phyloP scores from a whole-genome alignment of 202 grass and related monocot species.

The Digitaria exilis region DNA sequence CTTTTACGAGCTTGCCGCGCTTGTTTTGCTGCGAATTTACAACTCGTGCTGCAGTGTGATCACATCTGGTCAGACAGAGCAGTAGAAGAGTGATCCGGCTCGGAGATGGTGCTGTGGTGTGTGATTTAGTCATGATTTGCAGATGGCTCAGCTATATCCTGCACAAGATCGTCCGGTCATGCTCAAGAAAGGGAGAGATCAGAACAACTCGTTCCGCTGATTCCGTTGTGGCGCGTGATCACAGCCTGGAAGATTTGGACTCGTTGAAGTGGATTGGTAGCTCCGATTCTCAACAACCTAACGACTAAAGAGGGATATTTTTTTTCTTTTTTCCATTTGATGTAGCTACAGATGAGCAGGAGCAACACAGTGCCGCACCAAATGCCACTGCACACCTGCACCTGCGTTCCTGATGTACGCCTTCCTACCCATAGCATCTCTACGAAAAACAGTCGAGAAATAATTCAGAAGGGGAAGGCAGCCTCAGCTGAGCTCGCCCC shows the following conservation, averaged over 20 bases:
- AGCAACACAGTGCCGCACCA: slow-evolving; percentile 26
- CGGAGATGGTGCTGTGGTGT: neutral
- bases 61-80: neutral
- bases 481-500: neutral
- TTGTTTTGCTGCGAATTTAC: slow-evolving; percentile 17
- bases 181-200: slow-evolving; percentile 37
- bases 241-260: slow-evolving; percentile 66
- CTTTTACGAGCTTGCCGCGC: slow-evolving; percentile 14
- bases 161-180: slow-evolving; percentile 19
- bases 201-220: slow-evolving; percentile 42
- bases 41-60: neutral
- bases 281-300: slow-evolving; percentile 22
- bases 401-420: slow-evolving; percentile 29
- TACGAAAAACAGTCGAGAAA: slow-evolving; percentile 2
- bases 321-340: neutral
- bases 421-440: slow-evolving; percentile 27
- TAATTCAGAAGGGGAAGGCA: neutral
- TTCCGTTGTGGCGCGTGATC: slow-evolving; percentile 51
- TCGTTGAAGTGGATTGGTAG: slow-evolving; percentile 23
- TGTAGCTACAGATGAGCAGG: slow-evolving; percentile 37
- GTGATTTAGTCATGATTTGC: slow-evolving; percentile 30
- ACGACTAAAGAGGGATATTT: neutral
- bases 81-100: neutral
- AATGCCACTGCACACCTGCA: slow-evolving; percentile 29
- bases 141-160: slow-evolving; percentile 22